Percentiles rank a stretch among this genome's conserved stretches.
Conservation (phyloP, 2,329 filamentous ascomycete genomes). For the Alternaria gansuensis region DNA sequence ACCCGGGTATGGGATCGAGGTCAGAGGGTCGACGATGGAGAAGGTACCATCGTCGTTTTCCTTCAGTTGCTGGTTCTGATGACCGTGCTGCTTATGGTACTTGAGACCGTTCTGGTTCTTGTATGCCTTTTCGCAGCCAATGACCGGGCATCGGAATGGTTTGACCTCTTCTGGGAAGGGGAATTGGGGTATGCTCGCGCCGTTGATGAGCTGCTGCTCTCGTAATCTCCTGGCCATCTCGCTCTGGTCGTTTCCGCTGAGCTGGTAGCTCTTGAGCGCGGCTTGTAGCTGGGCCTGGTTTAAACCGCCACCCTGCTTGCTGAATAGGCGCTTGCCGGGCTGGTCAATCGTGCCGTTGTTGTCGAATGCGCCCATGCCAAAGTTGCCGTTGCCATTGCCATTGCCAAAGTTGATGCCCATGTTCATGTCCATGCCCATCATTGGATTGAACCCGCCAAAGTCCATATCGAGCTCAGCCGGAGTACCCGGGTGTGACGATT, state of each 20-base stretch:
- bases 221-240: conserved; percentile 74
- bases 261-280: conserved; percentile 77
- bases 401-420: conserved; percentile 47
- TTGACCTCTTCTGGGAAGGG: conserved; percentile 83
- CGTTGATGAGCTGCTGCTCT: conserved; percentile 69
- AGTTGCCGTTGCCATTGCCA: conserved; percentile 47
- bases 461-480: conserved; percentile 79
- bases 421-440: conserved; percentile 46
- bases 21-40: conserved; percentile 97
- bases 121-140: conserved; percentile 98
- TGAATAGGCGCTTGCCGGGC: conserved; percentile 91
- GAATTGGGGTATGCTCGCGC: conserved; percentile 53
- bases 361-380: conserved; percentile 55
- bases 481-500: conserved; percentile 74
- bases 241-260: conserved; percentile 69
- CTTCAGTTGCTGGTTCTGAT: conserved; percentile 95
- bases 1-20: conserved; percentile 90
- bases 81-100: conserved; percentile 87
- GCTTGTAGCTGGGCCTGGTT: conserved; percentile 74
- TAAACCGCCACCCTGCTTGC: conserved; percentile 76
- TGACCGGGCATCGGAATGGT: conserved; percentile 96
- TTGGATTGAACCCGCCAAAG: conserved; percentile 58
- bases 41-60: conserved; percentile 97
- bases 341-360: conserved; percentile 75
- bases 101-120: conserved; percentile 99